Evolutionary conservation across 2,329 filamentous ascomycete genomes (phyloP).

Genomic region (Fusarium annulatum): DNA sequence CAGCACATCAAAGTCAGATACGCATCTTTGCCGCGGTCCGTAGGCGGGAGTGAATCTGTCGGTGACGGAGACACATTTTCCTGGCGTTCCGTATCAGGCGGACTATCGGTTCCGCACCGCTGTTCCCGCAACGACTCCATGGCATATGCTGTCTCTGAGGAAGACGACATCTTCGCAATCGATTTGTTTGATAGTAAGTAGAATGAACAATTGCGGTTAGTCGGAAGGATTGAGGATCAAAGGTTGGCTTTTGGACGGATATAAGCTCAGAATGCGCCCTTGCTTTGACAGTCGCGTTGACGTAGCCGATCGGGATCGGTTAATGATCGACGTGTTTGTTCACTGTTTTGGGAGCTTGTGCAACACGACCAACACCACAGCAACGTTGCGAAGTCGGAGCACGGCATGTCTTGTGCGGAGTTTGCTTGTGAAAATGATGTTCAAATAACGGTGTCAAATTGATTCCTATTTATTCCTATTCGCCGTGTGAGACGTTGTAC

Average conservation of each 20-base stretch:
- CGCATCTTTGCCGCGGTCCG: slow-evolving; percentile 45
- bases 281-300: slow-evolving; percentile 15
- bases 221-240: not conserved
- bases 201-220: not conserved
- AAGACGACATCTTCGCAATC: not conserved
- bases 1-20: slow-evolving; percentile 47
- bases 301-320: not conserved
- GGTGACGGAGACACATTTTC: not conserved
- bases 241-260: not conserved
- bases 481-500: not conserved
- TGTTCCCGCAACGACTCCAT: not conserved
- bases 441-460: rapidly evolving
- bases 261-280: slow-evolving; percentile 1
- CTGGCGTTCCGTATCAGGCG: not conserved
- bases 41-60: slow-evolving; percentile 36
- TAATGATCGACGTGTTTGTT: not conserved
- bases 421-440: not conserved
- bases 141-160: not conserved
- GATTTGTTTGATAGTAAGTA: not conserved
- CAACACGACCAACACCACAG: not conserved
- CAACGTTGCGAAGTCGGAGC: not conserved
- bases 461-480: not conserved
- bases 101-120: not conserved
- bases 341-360: not conserved
- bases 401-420: not conserved